Percentiles rank a stretch among this genome's conserved stretches.
These are phyloP conservation scores for Chenopodium suecicum DNA, from an alignment of 148 eudicot genomes.

Conservation along the genomic window DNA sequence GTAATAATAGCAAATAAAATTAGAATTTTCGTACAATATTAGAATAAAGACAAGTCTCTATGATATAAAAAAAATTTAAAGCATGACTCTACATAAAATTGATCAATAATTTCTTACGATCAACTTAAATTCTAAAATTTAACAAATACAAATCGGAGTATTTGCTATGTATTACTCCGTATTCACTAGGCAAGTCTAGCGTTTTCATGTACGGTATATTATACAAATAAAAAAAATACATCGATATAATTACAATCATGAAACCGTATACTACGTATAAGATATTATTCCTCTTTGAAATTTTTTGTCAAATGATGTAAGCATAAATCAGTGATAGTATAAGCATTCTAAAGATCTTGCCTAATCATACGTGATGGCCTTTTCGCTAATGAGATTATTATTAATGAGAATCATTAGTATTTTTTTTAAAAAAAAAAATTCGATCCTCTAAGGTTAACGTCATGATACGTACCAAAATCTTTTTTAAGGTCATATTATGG, in stretches of 20 bases:
- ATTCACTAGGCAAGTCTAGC: no score
- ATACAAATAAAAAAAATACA: no score
- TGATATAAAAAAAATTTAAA: neutral
- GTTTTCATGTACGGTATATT: no score
- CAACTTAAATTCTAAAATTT: no score
- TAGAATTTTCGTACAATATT: neutral
- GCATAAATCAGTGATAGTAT: neutral
- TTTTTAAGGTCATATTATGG: no score
- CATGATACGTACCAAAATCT: constrained; percentile 14
- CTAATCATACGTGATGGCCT: neutral
- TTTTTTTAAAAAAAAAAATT: neutral
- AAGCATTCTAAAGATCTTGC: constrained; percentile 10
- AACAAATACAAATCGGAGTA: no score
- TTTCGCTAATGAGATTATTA: neutral
- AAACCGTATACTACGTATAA: no score
- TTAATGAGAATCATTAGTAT: neutral
- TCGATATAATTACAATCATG: no score
- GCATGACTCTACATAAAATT: neutral
- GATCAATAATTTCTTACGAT: no score
- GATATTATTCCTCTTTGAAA: no score
- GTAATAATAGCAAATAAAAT: neutral
- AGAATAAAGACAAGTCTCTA: neutral
- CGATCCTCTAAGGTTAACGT: constrained; percentile 7
- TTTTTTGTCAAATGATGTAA: neutral
- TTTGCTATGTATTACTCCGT: no score